Evolutionary conservation across 331 rosid genomes (phyloP), one percentile per base, ranked within the genome.

Genomic region (Quercus phellos): DNA sequence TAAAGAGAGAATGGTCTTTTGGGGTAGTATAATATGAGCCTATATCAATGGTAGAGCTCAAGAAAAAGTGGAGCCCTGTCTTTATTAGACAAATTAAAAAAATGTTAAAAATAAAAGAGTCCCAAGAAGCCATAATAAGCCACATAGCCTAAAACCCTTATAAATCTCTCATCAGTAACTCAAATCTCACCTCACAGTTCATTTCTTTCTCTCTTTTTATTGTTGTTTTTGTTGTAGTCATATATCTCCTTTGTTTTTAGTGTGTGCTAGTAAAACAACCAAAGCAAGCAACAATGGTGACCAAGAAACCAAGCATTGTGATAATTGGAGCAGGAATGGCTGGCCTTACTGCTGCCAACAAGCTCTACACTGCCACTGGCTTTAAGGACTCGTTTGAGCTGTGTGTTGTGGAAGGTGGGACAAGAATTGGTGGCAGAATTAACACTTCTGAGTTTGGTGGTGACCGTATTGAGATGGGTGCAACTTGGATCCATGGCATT

Each of bases 401-500:
- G 1, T 74, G 81, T 70, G 86, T 95, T 21, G 98, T 92, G 17
- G 99, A 94, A 63, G 99, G 96, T 51, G 99, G 99, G 77, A 75
- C 76, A 3, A 85, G 99, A 75, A 81, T 95, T 74, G 99, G 99
- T 1, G 99, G 99, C 59, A 90, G 99, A 89, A 91, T 95, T 76
- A 91, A 85, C 92, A 89, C 98, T 32, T 87, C 89, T 0, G 97
- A 93, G 87, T 95, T 95, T 72, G 97, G 97, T 64, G 97, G 99
- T 64, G 96, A 91, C 88, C 77, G 83, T 38, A 89, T 95, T 70
- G 99, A 95, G 90, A 89, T 93, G 97, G 98, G 99, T 26, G 99
- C 99, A 67, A 95, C 99, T 51, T 95, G 99, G 99, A 95, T 95
- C 91, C 99, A 95, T 67, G 99, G 99, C 77, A 95, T 90, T 87